These are phyloP conservation scores for Fragilaria crotonensis DNA, from an alignment of 108 stramenopile genomes.

Conservation along the genomic window DNA sequence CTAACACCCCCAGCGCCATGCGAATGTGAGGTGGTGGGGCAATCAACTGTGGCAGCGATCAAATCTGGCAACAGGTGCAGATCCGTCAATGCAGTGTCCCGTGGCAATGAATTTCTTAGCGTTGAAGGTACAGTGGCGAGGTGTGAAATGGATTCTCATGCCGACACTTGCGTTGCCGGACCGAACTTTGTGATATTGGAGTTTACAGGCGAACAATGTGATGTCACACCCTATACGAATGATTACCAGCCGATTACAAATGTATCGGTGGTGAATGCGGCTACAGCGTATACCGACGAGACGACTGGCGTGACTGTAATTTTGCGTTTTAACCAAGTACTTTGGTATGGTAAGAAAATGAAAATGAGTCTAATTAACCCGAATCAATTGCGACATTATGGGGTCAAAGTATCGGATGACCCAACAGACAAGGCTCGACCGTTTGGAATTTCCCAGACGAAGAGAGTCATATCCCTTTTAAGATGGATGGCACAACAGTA, in stretches of 20 bases:
- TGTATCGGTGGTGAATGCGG: conserved; percentile 23
- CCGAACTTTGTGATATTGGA: neutral
- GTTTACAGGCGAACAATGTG: neutral
- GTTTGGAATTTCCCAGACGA: neutral
- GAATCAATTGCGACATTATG: neutral
- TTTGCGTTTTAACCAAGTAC: conserved; percentile 20
- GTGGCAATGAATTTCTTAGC: no score
- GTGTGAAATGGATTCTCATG: no score
- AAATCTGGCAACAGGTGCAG: no score
- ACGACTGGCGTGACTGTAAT: conserved; percentile 15
- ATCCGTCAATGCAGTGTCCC: no score
- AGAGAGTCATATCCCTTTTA: neutral
- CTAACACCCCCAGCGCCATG: no score
- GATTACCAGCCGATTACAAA: no score
- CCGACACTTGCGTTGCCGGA: no score
- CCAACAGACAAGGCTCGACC: neutral
- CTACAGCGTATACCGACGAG: neutral
- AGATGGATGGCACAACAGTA: neutral
- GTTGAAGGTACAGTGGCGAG: neutral
- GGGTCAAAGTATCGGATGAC: conserved; percentile 5
- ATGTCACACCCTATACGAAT: no score
- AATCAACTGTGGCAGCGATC: no score
- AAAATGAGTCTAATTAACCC: no score
- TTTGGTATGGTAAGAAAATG: conserved; percentile 16
- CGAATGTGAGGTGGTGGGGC: no score